These are phyloP conservation scores for Mallotus repandus DNA, from an alignment of 441 rosid species.

Conservation along the genomic window DNA sequence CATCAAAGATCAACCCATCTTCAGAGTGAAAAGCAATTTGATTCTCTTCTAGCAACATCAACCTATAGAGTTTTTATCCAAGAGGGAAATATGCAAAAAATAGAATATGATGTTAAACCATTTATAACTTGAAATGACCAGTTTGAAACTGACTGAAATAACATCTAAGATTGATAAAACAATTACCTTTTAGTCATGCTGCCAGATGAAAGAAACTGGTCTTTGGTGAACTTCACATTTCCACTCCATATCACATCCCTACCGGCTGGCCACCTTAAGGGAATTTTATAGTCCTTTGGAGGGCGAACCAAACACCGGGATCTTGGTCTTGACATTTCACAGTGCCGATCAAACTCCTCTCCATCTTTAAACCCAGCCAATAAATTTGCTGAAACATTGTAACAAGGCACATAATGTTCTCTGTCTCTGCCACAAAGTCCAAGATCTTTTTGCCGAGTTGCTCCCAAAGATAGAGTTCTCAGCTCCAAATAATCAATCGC, in stretches of 20 bases:
- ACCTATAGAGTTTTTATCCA: conserved; percentile 35
- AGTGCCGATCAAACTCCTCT: conserved; percentile 89
- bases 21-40: conserved; percentile 97
- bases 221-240: conserved; percentile 90
- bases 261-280: conserved; percentile 92
- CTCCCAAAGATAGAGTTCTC: conserved; percentile 57
- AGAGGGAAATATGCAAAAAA: neutral
- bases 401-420: conserved; percentile 89
- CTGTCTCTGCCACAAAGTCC: conserved; percentile 80
- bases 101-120: neutral
- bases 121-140: neutral
- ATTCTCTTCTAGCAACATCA: conserved; percentile 97
- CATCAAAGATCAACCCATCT: conserved; percentile 78
- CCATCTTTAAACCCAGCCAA: conserved; percentile 77
- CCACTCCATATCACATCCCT: conserved; percentile 95
- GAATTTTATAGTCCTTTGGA: conserved; percentile 92
- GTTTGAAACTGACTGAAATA: conserved; percentile 11
- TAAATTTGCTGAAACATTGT: conserved; percentile 70
- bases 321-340: conserved; percentile 53
- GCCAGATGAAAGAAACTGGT: conserved; percentile 97
- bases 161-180: conserved; percentile 5
- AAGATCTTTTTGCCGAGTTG: conserved; percentile 53
- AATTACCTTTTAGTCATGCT: conserved; percentile 84
- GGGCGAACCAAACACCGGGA: conserved; percentile 77
- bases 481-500: conserved; percentile 79